Percentiles rank a stretch among this genome's conserved stretches.
phyloP scores from a whole-genome alignment of 1,284 basidiomycete species.

The Pterulicium gracile region DNA sequence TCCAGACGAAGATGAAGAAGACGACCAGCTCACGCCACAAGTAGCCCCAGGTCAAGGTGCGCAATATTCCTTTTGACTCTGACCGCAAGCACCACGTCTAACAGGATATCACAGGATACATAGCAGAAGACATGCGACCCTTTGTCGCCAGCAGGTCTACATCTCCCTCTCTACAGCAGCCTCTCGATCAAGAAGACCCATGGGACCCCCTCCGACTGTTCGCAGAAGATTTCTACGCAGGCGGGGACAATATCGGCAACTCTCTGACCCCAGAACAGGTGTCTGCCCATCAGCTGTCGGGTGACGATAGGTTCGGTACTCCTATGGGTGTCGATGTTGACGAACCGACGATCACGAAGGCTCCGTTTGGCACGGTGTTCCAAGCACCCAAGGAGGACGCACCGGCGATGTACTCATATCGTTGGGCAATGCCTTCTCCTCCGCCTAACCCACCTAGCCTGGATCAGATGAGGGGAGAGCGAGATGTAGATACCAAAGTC shows the following conservation, averaged over 20 bases:
- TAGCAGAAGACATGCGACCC: background rate
- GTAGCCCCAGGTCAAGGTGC: too few relatives aligned
- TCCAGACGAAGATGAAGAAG: constrained; percentile 14
- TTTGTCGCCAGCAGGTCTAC: constrained; percentile 15
- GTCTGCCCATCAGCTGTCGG: background rate
- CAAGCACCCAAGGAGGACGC: too few relatives aligned
- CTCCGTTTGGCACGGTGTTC: too few relatives aligned
- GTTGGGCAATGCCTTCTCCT: too few relatives aligned
- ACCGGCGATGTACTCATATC: too few relatives aligned
- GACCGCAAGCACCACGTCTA: too few relatives aligned
- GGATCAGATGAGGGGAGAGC: too few relatives aligned
- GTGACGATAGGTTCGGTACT: background rate
- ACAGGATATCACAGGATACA: too few relatives aligned
- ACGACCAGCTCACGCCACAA: constrained; percentile 12
- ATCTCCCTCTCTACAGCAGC: constrained; percentile 7
- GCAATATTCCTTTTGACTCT: too few relatives aligned
- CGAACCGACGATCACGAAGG: too few relatives aligned
- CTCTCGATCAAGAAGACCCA: constrained; percentile 31
- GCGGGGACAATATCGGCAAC: constrained; percentile 21
- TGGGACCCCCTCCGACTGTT: constrained; percentile 39
- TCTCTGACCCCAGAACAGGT: background rate
- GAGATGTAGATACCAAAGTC: too few relatives aligned
- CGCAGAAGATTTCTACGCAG: constrained; percentile 40
- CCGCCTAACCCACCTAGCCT: too few relatives aligned
- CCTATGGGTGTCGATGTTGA: background rate